phyloP scores from a whole-genome alignment of 345 rosid species.

The Eucalyptus pauciflora region DNA sequence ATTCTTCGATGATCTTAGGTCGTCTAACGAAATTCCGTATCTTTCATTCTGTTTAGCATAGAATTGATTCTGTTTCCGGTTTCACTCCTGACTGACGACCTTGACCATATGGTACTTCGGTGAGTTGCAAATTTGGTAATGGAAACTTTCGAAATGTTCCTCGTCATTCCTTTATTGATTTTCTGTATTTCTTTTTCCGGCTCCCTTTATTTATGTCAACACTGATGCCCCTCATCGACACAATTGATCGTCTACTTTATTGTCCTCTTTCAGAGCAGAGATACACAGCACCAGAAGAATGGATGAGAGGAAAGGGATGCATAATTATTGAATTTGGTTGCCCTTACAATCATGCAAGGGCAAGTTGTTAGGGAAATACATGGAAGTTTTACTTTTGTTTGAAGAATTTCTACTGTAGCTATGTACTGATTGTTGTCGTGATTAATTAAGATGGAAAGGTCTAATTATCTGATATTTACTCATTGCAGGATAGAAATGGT shows the following conservation, averaged over 20 bases:
- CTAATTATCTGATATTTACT: neutral
- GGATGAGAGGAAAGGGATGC: slow-evolving; percentile 96
- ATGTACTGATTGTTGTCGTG: neutral
- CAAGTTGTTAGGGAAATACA: slow-evolving; percentile 1
- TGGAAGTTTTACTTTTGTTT: neutral
- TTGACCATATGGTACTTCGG: neutral
- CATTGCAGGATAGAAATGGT: slow-evolving; percentile 62
- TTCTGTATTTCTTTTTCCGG: neutral
- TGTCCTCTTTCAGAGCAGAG: slow-evolving; percentile 35
- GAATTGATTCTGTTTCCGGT: neutral
- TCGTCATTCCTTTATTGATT: neutral
- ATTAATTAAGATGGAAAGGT: neutral
- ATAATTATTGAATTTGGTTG: slow-evolving; percentile 67
- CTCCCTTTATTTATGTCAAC: neutral
- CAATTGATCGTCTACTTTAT: neutral
- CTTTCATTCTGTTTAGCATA: neutral
- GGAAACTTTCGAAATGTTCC: neutral
- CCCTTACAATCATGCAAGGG: slow-evolving; percentile 71
- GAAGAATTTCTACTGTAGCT: neutral
- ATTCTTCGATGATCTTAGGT: neutral
- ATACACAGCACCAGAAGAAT: slow-evolving; percentile 60
- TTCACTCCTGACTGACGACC: neutral
- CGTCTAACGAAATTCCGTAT: no score
- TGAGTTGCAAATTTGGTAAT: neutral
- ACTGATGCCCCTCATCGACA: neutral